Evolutionary conservation across 768 basidiomycete genomes (phyloP).

Genomic region (Daedaleopsis nitida): DNA sequence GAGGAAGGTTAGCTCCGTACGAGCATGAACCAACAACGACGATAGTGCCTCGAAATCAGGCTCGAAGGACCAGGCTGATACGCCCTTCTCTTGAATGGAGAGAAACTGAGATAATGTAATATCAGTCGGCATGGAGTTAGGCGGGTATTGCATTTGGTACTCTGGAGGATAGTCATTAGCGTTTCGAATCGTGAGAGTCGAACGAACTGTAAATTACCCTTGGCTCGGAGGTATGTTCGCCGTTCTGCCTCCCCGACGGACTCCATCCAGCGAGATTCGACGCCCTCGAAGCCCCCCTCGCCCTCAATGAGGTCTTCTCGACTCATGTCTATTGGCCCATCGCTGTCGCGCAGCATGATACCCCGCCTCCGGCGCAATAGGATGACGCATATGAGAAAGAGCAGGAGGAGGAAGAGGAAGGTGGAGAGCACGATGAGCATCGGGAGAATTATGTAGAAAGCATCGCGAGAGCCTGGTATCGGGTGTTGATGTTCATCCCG

Average conservation of each 20-base stretch:
- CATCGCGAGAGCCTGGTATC: conserved; percentile 47
- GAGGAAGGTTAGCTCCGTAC: conserved; percentile 98
- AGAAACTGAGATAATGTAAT: conserved; percentile 98
- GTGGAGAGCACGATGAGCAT: conserved; percentile 92
- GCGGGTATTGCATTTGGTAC: conserved; percentile 85
- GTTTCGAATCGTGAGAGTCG: neutral
- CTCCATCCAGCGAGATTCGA: conserved; percentile 95
- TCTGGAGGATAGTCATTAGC: conserved; percentile 44
- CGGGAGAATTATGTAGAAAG: conserved; percentile 86
- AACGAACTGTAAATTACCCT: conserved; percentile 58
- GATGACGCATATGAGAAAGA: conserved; percentile 89
- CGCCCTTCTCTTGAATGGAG: conserved; percentile 98
- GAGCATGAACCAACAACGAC: conserved; percentile 89
- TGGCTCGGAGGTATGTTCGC: conserved; percentile 79
- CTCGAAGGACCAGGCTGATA: conserved; percentile 99
- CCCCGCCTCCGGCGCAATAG: conserved; percentile 77
- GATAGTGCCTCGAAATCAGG: conserved; percentile 96
- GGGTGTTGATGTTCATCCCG: conserved; percentile 17
- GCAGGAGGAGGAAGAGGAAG: conserved; percentile 87
- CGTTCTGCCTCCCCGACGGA: conserved; percentile 64
- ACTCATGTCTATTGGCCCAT: conserved; percentile 93
- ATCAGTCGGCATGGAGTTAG: conserved; percentile 96
- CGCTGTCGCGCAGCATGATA: conserved; percentile 80
- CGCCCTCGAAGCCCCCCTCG: conserved; percentile 90
- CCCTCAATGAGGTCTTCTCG: conserved; percentile 87